phyloP scores from a whole-genome alignment of 1,139 yeast genomes.

The Candida smagusa region DNA sequence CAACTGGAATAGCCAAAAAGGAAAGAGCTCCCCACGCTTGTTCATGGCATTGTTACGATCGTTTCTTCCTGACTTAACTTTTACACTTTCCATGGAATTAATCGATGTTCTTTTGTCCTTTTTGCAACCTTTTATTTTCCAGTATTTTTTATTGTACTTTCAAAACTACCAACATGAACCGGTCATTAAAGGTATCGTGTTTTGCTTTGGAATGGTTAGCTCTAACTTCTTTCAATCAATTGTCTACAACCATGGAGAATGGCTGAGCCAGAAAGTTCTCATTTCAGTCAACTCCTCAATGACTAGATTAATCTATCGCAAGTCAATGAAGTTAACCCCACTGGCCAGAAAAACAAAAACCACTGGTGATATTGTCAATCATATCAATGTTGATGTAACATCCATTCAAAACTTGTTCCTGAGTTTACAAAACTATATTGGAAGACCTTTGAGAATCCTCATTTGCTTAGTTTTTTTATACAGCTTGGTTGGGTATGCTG shows the following conservation, averaged over 20 bases:
- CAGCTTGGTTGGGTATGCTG: conserved; percentile 30
- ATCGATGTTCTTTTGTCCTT: conserved; percentile 12
- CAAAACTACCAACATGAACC: conserved; percentile 14
- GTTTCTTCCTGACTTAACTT: conserved; percentile 8
- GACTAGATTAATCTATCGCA: conserved; percentile 29
- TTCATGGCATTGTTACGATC: conserved; percentile 14
- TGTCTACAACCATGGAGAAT: conserved; percentile 20
- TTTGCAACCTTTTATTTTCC: conserved; percentile 21
- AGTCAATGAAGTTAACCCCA: conserved; percentile 35
- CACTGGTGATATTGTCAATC: conserved; percentile 40
- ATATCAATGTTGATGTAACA: conserved; percentile 34
- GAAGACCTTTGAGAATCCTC: conserved; percentile 29
- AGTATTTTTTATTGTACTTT: conserved; percentile 19
- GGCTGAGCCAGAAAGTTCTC: conserved; percentile 23
- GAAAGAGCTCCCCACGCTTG: conserved; percentile 17
- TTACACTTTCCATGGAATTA: conserved; percentile 8
- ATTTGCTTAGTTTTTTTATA: conserved; percentile 26
- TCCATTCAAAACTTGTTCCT: conserved; percentile 22
- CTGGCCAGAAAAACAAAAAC: conserved; percentile 36
- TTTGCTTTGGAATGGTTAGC: conserved; percentile 16
- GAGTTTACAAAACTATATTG: conserved; percentile 23
- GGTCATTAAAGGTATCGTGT: conserved; percentile 18
- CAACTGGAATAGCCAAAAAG: conserved; percentile 28
- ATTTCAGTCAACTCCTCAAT: conserved; percentile 21
- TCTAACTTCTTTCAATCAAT: conserved; percentile 15